Conservation (phyloP, 2,329 filamentous ascomycete genomes). For the Tolypocladium nubicola region DNA sequence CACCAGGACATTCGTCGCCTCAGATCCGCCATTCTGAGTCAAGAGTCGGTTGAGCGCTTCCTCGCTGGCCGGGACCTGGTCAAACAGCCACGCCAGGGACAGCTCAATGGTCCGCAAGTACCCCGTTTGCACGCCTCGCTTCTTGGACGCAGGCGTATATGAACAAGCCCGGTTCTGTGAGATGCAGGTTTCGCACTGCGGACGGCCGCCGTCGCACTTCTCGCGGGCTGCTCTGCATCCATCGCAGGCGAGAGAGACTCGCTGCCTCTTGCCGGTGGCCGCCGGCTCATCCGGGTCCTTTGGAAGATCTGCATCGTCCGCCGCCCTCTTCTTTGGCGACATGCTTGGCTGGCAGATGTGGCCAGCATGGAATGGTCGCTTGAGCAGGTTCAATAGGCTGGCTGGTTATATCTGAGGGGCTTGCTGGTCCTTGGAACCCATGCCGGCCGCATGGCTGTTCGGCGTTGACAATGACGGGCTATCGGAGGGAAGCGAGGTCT, state of each 20-base stretch:
- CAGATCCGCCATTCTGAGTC: conserved; percentile 29
- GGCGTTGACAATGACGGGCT: background rate
- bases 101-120: conserved; percentile 67
- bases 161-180: conserved; percentile 54
- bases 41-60: conserved; percentile 44
- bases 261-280: conserved; percentile 41
- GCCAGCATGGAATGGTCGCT: background rate
- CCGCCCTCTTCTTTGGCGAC: conserved; percentile 26
- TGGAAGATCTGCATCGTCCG: background rate
- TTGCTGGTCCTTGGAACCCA: background rate
- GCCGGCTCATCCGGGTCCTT: background rate
- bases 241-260: conserved; percentile 60
- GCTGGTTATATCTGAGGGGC: background rate
- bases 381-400: background rate
- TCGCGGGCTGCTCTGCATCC: conserved; percentile 57
- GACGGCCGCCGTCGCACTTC: conserved; percentile 61
- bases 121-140: conserved; percentile 69
- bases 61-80: conserved; percentile 49
- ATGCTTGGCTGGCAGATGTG: conserved; percentile 14
- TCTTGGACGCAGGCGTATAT: conserved; percentile 64
- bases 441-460: background rate
- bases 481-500: background rate
- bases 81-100: conserved; percentile 55
- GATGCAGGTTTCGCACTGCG: conserved; percentile 56
- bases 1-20: conserved; percentile 31